These are phyloP conservation scores for Citrus trifoliata DNA, from an alignment of 345 rosid genomes.

Conservation along the genomic window DNA sequence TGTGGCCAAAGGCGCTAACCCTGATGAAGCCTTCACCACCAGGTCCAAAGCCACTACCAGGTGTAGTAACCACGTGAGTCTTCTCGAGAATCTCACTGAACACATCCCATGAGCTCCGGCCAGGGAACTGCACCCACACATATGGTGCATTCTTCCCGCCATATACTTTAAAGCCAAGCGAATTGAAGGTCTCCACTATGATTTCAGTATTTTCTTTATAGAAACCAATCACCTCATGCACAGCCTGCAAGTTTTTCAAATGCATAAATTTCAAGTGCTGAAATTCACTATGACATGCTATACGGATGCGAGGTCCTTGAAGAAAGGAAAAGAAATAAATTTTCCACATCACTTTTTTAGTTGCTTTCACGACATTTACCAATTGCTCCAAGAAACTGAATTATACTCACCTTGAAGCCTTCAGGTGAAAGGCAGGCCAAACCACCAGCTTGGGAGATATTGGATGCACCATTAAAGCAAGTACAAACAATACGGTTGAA, in stretches of 20 bases:
- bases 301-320: neutral
- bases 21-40: slow-evolving; percentile 91
- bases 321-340: neutral
- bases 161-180: slow-evolving; percentile 80
- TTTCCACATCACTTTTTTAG: neutral
- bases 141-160: slow-evolving; percentile 94
- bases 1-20: slow-evolving; percentile 92
- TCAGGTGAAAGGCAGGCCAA: slow-evolving; percentile 88
- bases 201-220: slow-evolving; percentile 87
- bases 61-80: slow-evolving; percentile 92
- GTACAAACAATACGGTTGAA: slow-evolving; percentile 85
- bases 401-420: slow-evolving; percentile 44
- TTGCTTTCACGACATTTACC: neutral
- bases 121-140: slow-evolving; percentile 96
- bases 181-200: slow-evolving; percentile 69
- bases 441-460: slow-evolving; percentile 87
- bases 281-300: neutral
- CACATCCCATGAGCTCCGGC: slow-evolving; percentile 96
- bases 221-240: slow-evolving; percentile 81
- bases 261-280: neutral
- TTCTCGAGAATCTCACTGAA: slow-evolving; percentile 86
- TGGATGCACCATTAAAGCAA: slow-evolving; percentile 94
- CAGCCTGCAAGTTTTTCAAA: slow-evolving; percentile 52
- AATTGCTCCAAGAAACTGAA: neutral
- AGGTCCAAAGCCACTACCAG: slow-evolving; percentile 97